These are phyloP conservation scores for Podospora australis DNA, from an alignment of 495 filamentous ascomycete species.

Conservation along the genomic window DNA sequence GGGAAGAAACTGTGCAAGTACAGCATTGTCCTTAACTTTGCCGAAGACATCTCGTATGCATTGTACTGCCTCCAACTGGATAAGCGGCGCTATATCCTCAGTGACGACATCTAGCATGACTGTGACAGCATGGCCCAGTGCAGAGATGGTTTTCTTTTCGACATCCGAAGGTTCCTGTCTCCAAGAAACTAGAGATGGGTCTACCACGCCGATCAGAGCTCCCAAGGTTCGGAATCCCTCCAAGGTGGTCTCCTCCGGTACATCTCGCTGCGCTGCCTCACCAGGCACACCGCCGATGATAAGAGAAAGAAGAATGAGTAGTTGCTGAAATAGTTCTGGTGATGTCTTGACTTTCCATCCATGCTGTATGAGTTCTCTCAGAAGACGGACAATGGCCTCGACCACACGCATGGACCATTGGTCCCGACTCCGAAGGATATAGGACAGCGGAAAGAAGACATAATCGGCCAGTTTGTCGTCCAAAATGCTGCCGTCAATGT, in stretches of 20 bases:
- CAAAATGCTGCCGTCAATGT: constrained; percentile 46
- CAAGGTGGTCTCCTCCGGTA: constrained; percentile 63
- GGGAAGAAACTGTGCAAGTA: constrained; percentile 77
- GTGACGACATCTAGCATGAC: constrained; percentile 66
- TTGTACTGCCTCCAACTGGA: constrained; percentile 60
- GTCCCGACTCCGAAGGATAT: constrained; percentile 73
- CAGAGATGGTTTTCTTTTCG: constrained; percentile 58
- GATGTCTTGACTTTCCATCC: constrained; percentile 69
- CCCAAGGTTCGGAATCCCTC: constrained; percentile 42
- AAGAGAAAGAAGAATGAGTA: constrained; percentile 78
- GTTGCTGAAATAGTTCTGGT: constrained; percentile 67
- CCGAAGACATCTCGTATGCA: constrained; percentile 57
- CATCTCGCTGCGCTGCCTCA: constrained; percentile 35
- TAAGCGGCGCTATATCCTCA: constrained; percentile 50
- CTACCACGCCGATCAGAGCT: constrained; percentile 33
- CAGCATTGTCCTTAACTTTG: constrained; percentile 59
- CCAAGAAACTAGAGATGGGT: constrained; percentile 33
- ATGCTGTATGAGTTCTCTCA: constrained; percentile 62
- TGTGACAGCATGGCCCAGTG: constrained; percentile 79
- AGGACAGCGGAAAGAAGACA: constrained; percentile 85
- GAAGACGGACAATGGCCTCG: constrained; percentile 67
- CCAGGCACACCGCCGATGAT: constrained; percentile 64
- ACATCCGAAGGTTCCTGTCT: background rate
- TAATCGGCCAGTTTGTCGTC: constrained; percentile 88
- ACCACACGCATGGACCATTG: constrained; percentile 63